These are phyloP conservation scores for Thalassiosira livingstoniorum DNA, from an alignment of 352 stramenopile species.

Conservation along the genomic window DNA sequence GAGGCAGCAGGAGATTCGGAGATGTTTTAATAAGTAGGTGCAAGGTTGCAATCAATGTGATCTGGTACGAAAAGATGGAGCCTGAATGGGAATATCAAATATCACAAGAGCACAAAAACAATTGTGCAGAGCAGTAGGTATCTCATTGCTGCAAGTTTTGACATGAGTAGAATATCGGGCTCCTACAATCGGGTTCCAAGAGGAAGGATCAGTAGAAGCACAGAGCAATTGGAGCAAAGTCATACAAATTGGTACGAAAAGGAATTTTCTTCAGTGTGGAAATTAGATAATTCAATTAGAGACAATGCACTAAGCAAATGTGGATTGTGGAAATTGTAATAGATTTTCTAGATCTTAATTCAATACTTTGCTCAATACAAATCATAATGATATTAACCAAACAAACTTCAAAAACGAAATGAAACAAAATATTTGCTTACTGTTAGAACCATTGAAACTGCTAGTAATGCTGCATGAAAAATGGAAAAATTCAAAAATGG, in stretches of 20 bases:
- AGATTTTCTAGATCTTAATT: too few relatives aligned
- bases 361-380: too few relatives aligned
- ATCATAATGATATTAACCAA: too few relatives aligned
- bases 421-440: too few relatives aligned
- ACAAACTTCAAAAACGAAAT: too few relatives aligned
- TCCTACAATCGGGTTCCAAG: constrained; percentile 12
- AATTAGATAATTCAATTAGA: not conserved
- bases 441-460: too few relatives aligned
- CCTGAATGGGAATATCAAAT: constrained; percentile 5
- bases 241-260: not conserved
- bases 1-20: not conserved
- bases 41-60: not conserved
- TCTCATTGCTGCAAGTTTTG: constrained; percentile 8
- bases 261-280: not conserved
- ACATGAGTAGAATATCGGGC: constrained; percentile 10
- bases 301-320: not conserved
- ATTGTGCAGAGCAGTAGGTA: not conserved
- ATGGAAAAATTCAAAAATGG: too few relatives aligned
- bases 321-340: not conserved
- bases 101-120: not conserved
- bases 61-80: constrained; percentile 14
- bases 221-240: not conserved
- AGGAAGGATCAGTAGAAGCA: too few relatives aligned
- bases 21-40: not conserved
- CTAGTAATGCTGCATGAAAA: too few relatives aligned